Evolutionary conservation across 257 asterid species (phyloP), one percentile per base, ranked within the genome.

Genomic region (Solanum ossicruentum): DNA sequence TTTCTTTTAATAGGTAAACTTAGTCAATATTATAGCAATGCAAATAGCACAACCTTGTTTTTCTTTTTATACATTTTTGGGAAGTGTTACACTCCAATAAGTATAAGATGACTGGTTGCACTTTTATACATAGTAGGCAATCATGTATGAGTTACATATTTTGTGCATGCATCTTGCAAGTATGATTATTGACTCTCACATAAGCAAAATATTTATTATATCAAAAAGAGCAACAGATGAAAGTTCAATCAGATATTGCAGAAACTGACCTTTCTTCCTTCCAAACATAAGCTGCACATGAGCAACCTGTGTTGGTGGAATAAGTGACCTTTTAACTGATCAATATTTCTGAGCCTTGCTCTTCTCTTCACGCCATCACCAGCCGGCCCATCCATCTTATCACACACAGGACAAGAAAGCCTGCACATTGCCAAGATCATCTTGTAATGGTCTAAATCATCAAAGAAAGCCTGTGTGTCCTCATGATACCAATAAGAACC

Each of bases 391-490:
- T 89, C 97, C 87, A 72, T 83, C 83, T 88, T 93, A 86, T 97
- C 99, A 84, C 99, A 97, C 58, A 88, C 92, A 54, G 95, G 91
- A 88, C 99, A 97, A 47, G 99, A 94, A 61, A 97, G 99, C 93
- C 93, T 94, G 91, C 99, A 97, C 99, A 93, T 97, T 60, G 98
- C 98, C 92, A 91, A 92, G 89, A 97, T 89, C 99, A 95, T 97
- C 92, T 94, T 95, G 87, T 95, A 97, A 80, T 97, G 99, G 87
- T 94, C 99, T 41, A 78, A 87, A 88, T 97, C 99, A 87, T 97
- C 99, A 83, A 95, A 97, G 61, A 93, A 92, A 11, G 96, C 94
- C 90, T 94, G 99, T 1, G 98, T 92, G 85, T 91, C 98, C 84
- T 94, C 99, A 88, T 97, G 98, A 84, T 91, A 97, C 98, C 98